These are phyloP conservation scores for Limonium bicolor DNA, from an alignment of 148 eudicot genomes.

Conservation along the genomic window DNA sequence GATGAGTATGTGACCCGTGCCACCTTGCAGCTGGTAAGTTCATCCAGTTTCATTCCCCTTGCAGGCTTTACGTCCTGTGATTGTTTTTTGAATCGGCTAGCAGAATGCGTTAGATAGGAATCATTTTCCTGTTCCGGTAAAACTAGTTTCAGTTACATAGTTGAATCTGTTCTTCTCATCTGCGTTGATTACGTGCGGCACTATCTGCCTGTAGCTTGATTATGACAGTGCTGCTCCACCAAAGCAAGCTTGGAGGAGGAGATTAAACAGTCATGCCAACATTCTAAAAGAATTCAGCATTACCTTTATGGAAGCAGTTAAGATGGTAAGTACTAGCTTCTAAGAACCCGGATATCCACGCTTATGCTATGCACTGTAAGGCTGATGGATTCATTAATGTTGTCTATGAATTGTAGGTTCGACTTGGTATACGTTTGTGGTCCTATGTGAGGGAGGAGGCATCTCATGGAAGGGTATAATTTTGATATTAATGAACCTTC, in stretches of 20 bases:
- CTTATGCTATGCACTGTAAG: no score
- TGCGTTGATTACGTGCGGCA: no score
- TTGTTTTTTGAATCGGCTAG: no score
- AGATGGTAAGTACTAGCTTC: conserved; percentile 64
- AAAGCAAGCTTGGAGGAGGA: conserved; percentile 86
- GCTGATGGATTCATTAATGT: no score
- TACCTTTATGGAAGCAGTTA: conserved; percentile 81
- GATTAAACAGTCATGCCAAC: conserved; percentile 74
- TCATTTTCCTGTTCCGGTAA: neutral
- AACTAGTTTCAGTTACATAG: neutral
- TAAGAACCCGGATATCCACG: no score
- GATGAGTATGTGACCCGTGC: conserved; percentile 63
- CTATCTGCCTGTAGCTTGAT: conserved; percentile 46
- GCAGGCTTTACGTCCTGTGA: no score
- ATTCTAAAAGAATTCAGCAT: conserved; percentile 88
- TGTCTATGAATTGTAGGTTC: conserved; percentile 55
- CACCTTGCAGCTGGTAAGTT: conserved; percentile 71
- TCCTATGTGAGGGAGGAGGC: conserved; percentile 94
- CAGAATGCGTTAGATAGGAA: no score
- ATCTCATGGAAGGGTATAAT: conserved; percentile 83
- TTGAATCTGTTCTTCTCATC: no score
- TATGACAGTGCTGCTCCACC: conserved; percentile 94
- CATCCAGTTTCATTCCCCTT: neutral
- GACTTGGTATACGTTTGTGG: conserved; percentile 93
- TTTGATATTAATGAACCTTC: no score